A percentile compares a stretch with the other conserved stretches of the same genome.
Conservation (phyloP, 129 eudicot genomes). For the Flaveria bidentis region DNA sequence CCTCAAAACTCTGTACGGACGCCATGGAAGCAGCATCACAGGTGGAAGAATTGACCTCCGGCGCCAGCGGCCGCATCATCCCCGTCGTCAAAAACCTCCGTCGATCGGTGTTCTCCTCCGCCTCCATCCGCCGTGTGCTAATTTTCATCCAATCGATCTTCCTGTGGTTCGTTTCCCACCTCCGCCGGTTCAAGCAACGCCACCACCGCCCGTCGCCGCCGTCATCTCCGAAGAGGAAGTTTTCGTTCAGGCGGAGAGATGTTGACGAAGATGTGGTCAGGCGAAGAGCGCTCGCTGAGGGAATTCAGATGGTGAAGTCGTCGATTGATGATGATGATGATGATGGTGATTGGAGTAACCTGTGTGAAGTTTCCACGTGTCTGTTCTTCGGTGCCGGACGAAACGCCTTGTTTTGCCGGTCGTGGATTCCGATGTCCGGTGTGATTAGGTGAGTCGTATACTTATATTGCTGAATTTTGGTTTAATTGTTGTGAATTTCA, state of each 20-base stretch:
- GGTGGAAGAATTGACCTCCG: constrained; percentile 89
- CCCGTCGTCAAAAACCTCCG: constrained; percentile 22
- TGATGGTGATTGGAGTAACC: constrained; percentile 13
- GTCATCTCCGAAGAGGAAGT: constrained; percentile 37
- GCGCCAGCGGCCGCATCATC: constrained; percentile 90
- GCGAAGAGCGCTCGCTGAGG: constrained; percentile 80
- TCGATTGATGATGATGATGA: constrained; percentile 22
- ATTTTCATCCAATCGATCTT: constrained; percentile 65
- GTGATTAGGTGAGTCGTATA: constrained; percentile 50
- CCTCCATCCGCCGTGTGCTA: constrained; percentile 48
- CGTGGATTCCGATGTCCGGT: constrained; percentile 74
- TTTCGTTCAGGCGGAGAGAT: constrained; percentile 46
- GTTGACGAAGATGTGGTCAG: constrained; percentile 77
- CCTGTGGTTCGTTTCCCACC: constrained; percentile 60
- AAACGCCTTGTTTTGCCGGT: constrained; percentile 89
- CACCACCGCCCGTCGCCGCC: constrained; percentile 27
- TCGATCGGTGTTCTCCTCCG: constrained; percentile 40
- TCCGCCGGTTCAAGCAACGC: constrained; percentile 36
- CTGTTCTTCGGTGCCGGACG: constrained; percentile 59
- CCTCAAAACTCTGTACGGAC: too few relatives aligned
- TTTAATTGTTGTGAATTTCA: neutral
- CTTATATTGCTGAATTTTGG: neutral
- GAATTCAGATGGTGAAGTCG: constrained; percentile 46
- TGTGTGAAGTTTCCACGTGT: constrained; percentile 50
- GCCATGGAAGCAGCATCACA: constrained; percentile 49